Conservation (phyloP, 108 stramenopile species). For the Epipyxis sp. region DNA sequence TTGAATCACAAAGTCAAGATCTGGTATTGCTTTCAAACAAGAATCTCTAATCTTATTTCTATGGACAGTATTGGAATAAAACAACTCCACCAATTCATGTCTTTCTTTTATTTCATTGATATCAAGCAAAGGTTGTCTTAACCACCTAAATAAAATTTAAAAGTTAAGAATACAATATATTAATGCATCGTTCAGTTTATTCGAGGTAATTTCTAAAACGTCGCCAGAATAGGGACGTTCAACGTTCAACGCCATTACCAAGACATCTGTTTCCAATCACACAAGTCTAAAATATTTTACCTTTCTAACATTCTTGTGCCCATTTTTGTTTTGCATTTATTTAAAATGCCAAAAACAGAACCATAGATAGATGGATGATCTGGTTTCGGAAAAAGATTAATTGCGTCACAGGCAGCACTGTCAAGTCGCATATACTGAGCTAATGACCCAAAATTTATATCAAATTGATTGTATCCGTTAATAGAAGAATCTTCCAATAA, state of each 20-base stretch:
- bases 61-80: conserved; percentile 24
- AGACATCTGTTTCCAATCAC: not conserved
- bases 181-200: no score
- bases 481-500: not conserved
- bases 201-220: no score
- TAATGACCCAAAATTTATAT: not conserved
- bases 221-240: no score
- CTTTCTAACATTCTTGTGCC: conserved; percentile 47
- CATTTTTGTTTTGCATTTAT: conserved; percentile 34
- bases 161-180: no score
- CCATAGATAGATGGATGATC: not conserved
- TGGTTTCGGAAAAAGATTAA: conserved; percentile 6
- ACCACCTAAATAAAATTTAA: no score
- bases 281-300: no score
- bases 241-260: not conserved
- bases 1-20: conserved; percentile 26
- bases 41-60: conserved; percentile 35
- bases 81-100: conserved; percentile 39
- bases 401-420: conserved; percentile 22
- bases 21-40: conserved; percentile 39
- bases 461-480: not conserved
- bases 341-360: not conserved
- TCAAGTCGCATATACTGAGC: conserved; percentile 21
- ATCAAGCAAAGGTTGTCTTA: conserved; percentile 53
- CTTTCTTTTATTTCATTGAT: conserved; percentile 36